Evolutionary conservation across 805 yeast species (phyloP), one percentile per base, ranked within the genome.

Genomic region (Clavispora asparagi): DNA sequence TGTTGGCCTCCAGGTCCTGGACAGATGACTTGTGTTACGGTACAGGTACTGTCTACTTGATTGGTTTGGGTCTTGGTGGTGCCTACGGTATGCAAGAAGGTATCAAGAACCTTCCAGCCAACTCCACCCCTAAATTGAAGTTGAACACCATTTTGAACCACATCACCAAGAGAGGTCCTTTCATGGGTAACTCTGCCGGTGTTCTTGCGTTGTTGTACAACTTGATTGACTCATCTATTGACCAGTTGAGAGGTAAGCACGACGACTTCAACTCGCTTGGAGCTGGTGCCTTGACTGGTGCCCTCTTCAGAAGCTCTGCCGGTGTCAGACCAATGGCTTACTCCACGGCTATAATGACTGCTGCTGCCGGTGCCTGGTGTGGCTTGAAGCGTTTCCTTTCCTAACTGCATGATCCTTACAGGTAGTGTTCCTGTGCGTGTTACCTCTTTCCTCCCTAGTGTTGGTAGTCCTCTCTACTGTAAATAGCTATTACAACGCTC

Each of bases 11-110:
- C n/a, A 83, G 97, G 71, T 96, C 95, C 57, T 94, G 97, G 95
- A 79, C 90, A 13, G 99, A 94, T 66, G 98, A 94, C 71, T 77
- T 94, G 54, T 90, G 97, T 78, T 94, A 94, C 68, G 99, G 99
- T 57, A 86, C 98, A 10, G 99, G 99, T 68, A 83, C 96, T 7
- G 89, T 90, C 43, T 94, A 94, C 64, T 76, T 94, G 55, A 57
- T 86, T 29, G 95, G 96, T 38, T 76, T 94, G 54, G 95, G 95
- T 31, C 50, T 81, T 39, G 99, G 99, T 68, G 99, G 99, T 49
- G 69, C 83, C 12, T 85, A 82, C 59, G 99, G 99, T 49, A 71
- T 91, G 50, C 79, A 81, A 49, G 97, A 92, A 67, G 98, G 99
- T 51, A 60, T 94, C 46, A 77, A 77, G 51, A 81, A 82, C 63